Conservation (phyloP, 2,329 filamentous ascomycete genomes). For the Phyllosticta citriasiana region DNA sequence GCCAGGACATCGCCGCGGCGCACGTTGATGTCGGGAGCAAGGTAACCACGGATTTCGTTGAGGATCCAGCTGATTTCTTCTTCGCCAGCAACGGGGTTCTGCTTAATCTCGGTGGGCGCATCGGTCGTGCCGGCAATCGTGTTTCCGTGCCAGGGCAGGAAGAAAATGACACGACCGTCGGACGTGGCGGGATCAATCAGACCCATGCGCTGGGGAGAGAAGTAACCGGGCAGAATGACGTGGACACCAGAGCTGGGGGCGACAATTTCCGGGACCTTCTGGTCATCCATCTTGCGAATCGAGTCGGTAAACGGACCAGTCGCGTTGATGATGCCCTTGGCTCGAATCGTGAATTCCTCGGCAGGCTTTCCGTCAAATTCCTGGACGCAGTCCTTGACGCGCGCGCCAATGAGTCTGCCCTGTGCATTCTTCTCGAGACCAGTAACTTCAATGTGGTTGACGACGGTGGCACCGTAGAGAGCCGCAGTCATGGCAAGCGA, state of each 20-base stretch:
- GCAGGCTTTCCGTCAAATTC: constrained; percentile 53
- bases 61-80: constrained; percentile 84
- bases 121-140: constrained; percentile 87
- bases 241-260: constrained; percentile 79
- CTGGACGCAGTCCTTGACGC: constrained; percentile 59
- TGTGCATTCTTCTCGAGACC: constrained; percentile 62
- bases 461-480: constrained; percentile 72
- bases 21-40: constrained; percentile 76
- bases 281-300: constrained; percentile 77
- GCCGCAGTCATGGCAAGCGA: constrained; percentile 80
- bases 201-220: constrained; percentile 76
- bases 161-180: constrained; percentile 85
- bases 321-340: constrained; percentile 77
- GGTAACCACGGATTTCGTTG: constrained; percentile 69
- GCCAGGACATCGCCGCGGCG: constrained; percentile 79
- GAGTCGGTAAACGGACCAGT: constrained; percentile 82
- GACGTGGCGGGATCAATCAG: constrained; percentile 79
- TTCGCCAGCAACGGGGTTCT: constrained; percentile 68
- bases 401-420: constrained; percentile 65
- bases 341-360: constrained; percentile 60
- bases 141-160: constrained; percentile 87
- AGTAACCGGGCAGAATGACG: constrained; percentile 79
- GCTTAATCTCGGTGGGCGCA: constrained; percentile 60
- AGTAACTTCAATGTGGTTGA: constrained; percentile 77
- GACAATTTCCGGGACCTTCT: constrained; percentile 62